phyloP scores from a whole-genome alignment of 805 yeast genomes.

The Wickerhamiella shivajii region DNA sequence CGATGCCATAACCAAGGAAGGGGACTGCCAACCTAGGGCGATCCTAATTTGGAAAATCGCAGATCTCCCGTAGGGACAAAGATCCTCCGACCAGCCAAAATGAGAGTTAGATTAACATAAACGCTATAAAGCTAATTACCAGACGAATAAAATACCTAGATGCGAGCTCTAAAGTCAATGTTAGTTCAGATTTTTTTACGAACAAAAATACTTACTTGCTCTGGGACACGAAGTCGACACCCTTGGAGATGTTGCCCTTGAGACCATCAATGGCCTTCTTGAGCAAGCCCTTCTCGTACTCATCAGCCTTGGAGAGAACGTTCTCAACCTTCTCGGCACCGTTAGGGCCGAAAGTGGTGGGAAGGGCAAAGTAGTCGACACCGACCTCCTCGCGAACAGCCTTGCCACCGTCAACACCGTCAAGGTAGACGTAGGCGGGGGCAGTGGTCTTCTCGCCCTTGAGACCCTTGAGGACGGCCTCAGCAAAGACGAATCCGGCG shows the following conservation, averaged over 20 bases:
- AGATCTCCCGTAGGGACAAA: no score
- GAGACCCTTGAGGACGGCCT: conserved; percentile 33
- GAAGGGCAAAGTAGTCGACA: conserved; percentile 62
- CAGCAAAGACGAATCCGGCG: conserved; percentile 76
- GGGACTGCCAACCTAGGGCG: no score
- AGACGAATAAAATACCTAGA: no score
- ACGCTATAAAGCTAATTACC: no score
- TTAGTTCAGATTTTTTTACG: conserved; percentile 1
- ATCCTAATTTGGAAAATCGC: no score
- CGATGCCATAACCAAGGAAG: no score
- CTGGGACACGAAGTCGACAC: conserved; percentile 57
- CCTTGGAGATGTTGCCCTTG: conserved; percentile 84
- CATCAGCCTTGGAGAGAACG: conserved; percentile 51
- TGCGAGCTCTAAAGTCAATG: no score
- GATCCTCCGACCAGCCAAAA: no score
- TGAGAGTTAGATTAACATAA: no score
- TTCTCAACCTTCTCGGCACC: conserved; percentile 55
- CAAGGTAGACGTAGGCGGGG: conserved; percentile 30
- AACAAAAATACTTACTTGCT: conserved; percentile 17
- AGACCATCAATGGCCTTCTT: conserved; percentile 76
- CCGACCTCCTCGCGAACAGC: conserved; percentile 60
- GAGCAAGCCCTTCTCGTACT: conserved; percentile 75
- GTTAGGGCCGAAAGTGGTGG: conserved; percentile 54
- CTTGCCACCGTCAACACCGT: conserved; percentile 32
- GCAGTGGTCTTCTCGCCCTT: conserved; percentile 34